These are phyloP conservation scores for Eucalyptus dawsonii DNA, from an alignment of 345 rosid species.

Conservation along the genomic window DNA sequence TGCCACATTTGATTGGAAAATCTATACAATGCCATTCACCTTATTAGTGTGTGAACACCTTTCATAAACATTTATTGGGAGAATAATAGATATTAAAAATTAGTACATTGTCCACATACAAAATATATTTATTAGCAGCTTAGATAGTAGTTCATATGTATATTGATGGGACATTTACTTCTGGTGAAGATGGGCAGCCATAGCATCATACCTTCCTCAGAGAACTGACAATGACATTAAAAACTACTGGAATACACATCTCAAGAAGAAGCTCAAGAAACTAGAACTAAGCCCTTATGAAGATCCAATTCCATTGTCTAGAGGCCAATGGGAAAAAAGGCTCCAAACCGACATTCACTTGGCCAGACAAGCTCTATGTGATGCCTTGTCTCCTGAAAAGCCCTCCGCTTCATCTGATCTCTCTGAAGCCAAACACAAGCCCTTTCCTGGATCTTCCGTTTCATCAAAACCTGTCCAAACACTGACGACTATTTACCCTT, in stretches of 20 bases:
- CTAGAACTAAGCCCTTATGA: neutral
- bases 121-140: neutral
- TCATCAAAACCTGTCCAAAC: neutral
- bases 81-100: neutral
- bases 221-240: conserved; percentile 36
- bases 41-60: neutral
- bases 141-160: neutral
- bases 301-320: neutral
- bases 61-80: neutral
- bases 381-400: conserved; percentile 19
- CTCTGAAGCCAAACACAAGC: neutral
- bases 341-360: conserved; percentile 25
- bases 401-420: neutral
- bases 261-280: conserved; percentile 22
- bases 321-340: conserved; percentile 38
- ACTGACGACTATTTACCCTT: conserved; percentile 3
- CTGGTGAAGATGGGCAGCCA: conserved; percentile 35
- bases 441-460: neutral
- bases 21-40: neutral
- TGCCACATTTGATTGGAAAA: neutral
- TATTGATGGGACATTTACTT: neutral
- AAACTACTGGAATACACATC: conserved; percentile 32
- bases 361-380: conserved; percentile 18
- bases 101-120: neutral
- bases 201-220: conserved; percentile 33